Percentiles rank a stretch among this genome's conserved stretches.
Conservation (phyloP, 179 eudicot genomes). For the Spergularia azorica region DNA sequence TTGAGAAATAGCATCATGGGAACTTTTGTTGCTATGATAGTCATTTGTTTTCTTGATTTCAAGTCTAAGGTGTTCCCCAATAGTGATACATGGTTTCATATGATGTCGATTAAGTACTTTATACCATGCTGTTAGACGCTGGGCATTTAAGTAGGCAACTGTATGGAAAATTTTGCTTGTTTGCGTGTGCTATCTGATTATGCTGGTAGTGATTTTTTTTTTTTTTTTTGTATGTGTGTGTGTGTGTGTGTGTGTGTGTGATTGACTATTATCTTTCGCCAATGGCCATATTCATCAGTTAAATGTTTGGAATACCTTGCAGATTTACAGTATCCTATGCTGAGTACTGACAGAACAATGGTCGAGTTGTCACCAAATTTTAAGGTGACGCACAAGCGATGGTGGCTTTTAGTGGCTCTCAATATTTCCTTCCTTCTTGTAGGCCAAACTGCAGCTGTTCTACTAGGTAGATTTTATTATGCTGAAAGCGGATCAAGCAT, state of each 20-base stretch:
- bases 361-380: constrained; percentile 21
- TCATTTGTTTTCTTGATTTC: background rate
- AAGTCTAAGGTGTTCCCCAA: background rate
- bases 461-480: constrained; percentile 79
- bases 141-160: background rate
- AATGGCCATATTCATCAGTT: background rate
- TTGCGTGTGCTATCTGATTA: background rate
- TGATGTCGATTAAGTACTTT: background rate
- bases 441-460: constrained; percentile 74
- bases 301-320: constrained; percentile 17
- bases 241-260: background rate
- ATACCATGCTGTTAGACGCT: background rate
- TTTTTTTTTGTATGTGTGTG: background rate
- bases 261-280: background rate
- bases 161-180: background rate
- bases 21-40: background rate
- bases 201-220: background rate
- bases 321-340: constrained; percentile 46
- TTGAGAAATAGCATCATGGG: background rate
- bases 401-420: constrained; percentile 73
- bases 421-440: constrained; percentile 53
- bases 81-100: background rate
- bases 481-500: constrained; percentile 71
- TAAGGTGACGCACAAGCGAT: constrained; percentile 49
- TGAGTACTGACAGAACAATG: constrained; percentile 27